These are phyloP conservation scores for Silene conica DNA, from an alignment of 148 eudicot species.

Conservation along the genomic window DNA sequence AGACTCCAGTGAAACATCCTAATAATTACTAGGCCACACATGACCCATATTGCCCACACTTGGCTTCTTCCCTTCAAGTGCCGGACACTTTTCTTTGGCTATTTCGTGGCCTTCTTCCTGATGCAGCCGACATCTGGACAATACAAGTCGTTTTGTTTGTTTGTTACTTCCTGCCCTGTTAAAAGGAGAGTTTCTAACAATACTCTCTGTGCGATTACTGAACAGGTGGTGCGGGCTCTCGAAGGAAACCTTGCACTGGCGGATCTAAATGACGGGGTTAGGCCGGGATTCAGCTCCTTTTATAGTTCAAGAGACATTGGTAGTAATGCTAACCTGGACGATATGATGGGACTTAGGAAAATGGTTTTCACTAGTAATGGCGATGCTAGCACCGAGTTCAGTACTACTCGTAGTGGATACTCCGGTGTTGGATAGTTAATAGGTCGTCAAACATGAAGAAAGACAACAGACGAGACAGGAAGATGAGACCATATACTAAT, in stretches of 20 bases:
- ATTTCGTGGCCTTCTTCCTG: too few species aligned
- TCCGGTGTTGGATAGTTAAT: conserved; percentile 8
- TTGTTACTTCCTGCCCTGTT: neutral
- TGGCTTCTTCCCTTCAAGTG: neutral
- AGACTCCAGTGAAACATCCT: too few species aligned
- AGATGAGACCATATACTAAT: neutral
- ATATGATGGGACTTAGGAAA: conserved; percentile 42
- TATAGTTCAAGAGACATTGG: conserved; percentile 13
- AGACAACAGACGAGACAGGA: neutral
- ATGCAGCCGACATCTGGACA: neutral
- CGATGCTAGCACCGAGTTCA: conserved; percentile 36
- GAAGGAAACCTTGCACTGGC: conserved; percentile 69
- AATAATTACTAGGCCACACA: neutral
- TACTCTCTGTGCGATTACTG: conserved; percentile 2
- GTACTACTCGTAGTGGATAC: conserved; percentile 24
- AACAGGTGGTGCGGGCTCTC: conserved; percentile 73
- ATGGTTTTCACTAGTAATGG: conserved; percentile 38
- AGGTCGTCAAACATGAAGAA: neutral
- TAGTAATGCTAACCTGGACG: conserved; percentile 19
- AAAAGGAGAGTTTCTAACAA: neutral
- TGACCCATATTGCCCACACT: neutral
- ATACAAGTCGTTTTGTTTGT: too few species aligned
- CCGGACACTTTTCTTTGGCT: too few species aligned
- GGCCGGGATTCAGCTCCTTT: conserved; percentile 38
- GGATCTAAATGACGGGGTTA: conserved; percentile 56